A percentile compares a stretch with the other conserved stretches of the same genome.
These are phyloP conservation scores for Corymbia calophylla DNA, from an alignment of 441 rosid species.

Conservation along the genomic window DNA sequence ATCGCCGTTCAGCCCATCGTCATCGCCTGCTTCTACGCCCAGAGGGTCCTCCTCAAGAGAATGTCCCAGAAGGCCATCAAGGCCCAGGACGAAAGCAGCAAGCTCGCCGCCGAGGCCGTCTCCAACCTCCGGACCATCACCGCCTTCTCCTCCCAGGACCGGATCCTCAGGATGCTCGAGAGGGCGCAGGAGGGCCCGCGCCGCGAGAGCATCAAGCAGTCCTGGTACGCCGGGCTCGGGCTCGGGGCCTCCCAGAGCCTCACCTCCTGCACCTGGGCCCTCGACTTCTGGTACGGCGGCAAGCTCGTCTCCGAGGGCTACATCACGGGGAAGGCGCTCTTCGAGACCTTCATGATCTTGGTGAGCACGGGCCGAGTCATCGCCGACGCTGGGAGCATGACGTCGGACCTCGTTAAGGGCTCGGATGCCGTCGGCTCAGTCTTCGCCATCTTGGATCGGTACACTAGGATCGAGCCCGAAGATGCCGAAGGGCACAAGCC, in stretches of 20 bases:
- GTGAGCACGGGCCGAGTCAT: constrained; percentile 67
- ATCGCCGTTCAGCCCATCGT: constrained; percentile 72
- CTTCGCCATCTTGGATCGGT: constrained; percentile 57
- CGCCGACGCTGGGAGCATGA: constrained; percentile 82
- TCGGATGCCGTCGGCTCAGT: constrained; percentile 50
- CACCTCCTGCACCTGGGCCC: constrained; percentile 43
- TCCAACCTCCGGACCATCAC: constrained; percentile 65
- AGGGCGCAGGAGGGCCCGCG: constrained; percentile 51
- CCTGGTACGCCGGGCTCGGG: constrained; percentile 63
- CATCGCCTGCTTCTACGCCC: constrained; percentile 52
- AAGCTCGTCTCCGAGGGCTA: constrained; percentile 43
- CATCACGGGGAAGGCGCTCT: constrained; percentile 41
- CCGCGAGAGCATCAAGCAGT: constrained; percentile 55
- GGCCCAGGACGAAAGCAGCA: constrained; percentile 68
- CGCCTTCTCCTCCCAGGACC: constrained; percentile 69
- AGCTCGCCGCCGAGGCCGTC: constrained; percentile 71
- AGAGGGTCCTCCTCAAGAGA: constrained; percentile 43
- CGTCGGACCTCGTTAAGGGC: constrained; percentile 61
- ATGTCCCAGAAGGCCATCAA: constrained; percentile 59
- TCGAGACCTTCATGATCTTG: constrained; percentile 62
- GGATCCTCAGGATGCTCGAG: constrained; percentile 55
- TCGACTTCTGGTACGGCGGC: constrained; percentile 81
- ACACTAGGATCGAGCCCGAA: constrained; percentile 55
- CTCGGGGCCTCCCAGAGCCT: constrained; percentile 55
- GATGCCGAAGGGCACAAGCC: constrained; percentile 35